Evolutionary conservation across 169 alveolate species (phyloP).

Genomic region (Eimeria praecox): DNA sequence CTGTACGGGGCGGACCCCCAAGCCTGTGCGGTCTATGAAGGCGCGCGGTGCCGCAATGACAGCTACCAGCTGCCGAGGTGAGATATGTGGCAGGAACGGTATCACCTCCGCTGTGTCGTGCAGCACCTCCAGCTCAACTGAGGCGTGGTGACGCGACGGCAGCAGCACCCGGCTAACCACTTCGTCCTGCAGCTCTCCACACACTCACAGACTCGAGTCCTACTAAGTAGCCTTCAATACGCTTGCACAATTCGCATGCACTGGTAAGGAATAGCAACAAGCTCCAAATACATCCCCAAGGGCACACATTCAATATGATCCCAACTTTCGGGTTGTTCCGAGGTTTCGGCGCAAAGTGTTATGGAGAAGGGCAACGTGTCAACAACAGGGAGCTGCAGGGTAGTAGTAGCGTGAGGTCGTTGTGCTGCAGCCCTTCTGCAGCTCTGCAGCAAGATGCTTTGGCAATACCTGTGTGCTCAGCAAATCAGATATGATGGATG

Average conservation of each 20-base stretch:
- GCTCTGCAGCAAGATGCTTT: background rate
- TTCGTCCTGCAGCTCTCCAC: slow-evolving; percentile 71
- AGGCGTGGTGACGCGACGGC: slow-evolving; percentile 82
- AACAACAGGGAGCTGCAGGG: no score
- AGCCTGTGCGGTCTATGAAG: slow-evolving; percentile 92
- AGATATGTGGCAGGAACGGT: slow-evolving; percentile 82
- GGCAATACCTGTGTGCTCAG: slow-evolving; percentile 68
- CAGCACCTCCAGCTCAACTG: slow-evolving; percentile 87
- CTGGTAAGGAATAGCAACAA: background rate
- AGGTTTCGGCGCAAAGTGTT: no score
- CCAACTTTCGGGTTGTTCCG: no score
- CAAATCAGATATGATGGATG: slow-evolving; percentile 52
- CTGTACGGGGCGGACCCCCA: slow-evolving; percentile 88
- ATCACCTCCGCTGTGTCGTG: slow-evolving; percentile 83
- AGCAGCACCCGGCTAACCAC: slow-evolving; percentile 83
- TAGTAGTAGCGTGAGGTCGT: no score
- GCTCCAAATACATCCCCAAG: background rate
- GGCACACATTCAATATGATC: background rate
- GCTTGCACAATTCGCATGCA: background rate
- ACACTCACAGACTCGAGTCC: background rate
- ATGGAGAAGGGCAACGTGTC: no score
- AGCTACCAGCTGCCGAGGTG: slow-evolving; percentile 82
- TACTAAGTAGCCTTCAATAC: background rate
- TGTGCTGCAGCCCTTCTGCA: background rate
- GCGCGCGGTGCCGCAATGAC: slow-evolving; percentile 89